Base-by-base conservation (phyloP, 306 rosid genomes). In the Canavalia ensiformis region DNA sequence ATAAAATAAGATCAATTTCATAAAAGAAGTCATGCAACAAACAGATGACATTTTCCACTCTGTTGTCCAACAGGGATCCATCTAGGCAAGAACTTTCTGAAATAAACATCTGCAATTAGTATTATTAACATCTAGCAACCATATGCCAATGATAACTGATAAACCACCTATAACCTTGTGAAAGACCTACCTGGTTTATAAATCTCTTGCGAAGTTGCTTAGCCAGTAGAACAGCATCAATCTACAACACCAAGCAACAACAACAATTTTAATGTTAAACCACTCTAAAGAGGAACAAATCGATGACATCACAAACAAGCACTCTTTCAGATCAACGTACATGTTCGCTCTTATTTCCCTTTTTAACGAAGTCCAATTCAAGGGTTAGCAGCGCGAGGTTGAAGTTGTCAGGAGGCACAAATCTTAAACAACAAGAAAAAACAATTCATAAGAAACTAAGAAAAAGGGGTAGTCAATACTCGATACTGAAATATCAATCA, bases 321-420 rank as follows among this genome's bases (percentile, higher is more conserved):
- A 68, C 13, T 12, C 35, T 7, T 46, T 69, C 64, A 69, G 75
- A 33, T 56, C 62, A 11, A 58, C 84, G 47, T 25, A 88, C 99
- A 97, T 96, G 97, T 77, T 96, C 99, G 78, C 74, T 96, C 87
- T 83, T 93, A 65, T 57, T 70, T 46, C 94, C 94, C 78, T 81
- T 93, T 74, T 90, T 92, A 77, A 93, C 84, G 72, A 96, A 93
- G 83, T 96, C 99, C 91, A 96, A 85, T 30, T 96, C 99, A 58
- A 96, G 83, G 10, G 87, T 86, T n/a, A 96, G 85, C 89, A 90
- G 8, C 4, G 99, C 97, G 76, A 96, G 86, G 78, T 86, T 72
- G 84, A 93, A 96, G 64, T 88, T 71, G 7, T 90, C 97, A 25
- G 98, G 99, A 1, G 94, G 97, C 56, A 86, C 83, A 70, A 96